phyloP scores from a whole-genome alignment of 192 early-diverging fungal genomes.

The Linnemannia exigua region DNA sequence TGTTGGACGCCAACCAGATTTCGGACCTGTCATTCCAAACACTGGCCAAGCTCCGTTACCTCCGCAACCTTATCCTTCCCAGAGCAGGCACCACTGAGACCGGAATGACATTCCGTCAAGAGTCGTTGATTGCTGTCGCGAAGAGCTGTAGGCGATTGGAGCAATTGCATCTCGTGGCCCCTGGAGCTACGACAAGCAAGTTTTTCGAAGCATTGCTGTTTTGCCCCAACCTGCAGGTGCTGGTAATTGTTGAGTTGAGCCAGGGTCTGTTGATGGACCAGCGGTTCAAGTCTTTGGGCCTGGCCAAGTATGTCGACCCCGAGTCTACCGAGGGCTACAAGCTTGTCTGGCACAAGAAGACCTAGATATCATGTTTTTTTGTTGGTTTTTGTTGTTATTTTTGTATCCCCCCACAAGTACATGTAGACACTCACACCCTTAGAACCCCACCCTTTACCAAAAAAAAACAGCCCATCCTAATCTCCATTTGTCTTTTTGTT shows the following conservation, averaged over 20 bases:
- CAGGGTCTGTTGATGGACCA: conserved; percentile 57
- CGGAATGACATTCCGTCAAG: conserved; percentile 44
- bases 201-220: conserved; percentile 51
- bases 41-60: conserved; percentile 49
- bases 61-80: conserved; percentile 54
- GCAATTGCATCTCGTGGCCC: conserved; percentile 47
- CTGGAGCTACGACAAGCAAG: conserved; percentile 47
- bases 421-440: not conserved
- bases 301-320: conserved; percentile 56
- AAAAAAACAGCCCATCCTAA: too few species aligned
- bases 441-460: not conserved
- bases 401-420: not conserved
- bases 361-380: not conserved
- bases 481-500: too few species aligned
- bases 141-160: conserved; percentile 47
- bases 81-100: conserved; percentile 34
- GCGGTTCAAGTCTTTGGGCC: conserved; percentile 48
- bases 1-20: conserved; percentile 54
- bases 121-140: conserved; percentile 44
- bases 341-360: conserved; percentile 55
- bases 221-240: conserved; percentile 47
- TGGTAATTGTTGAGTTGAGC: conserved; percentile 49
- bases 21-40: conserved; percentile 57
- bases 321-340: conserved; percentile 49
- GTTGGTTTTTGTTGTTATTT: not conserved